Conservation (phyloP, 2,329 filamentous ascomycete genomes). For the Trichoderma guizhouense region DNA sequence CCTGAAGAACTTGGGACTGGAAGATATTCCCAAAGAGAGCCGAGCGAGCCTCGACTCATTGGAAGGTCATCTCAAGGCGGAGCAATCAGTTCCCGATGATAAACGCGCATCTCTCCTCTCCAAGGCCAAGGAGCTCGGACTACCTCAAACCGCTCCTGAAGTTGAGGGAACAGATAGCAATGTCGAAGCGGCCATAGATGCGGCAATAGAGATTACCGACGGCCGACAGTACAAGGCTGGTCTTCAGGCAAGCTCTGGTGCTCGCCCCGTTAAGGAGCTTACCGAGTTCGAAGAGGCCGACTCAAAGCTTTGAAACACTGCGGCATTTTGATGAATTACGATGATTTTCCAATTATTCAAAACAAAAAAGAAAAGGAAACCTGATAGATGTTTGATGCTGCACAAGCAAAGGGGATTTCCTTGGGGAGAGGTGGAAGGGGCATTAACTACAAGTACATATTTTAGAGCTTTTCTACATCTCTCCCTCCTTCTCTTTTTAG, state of each 20-base stretch:
- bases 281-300: constrained; percentile 83
- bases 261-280: constrained; percentile 69
- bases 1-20: constrained; percentile 35
- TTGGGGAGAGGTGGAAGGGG: background rate
- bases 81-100: constrained; percentile 46
- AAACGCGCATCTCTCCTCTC: constrained; percentile 49
- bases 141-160: constrained; percentile 34
- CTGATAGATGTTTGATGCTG: constrained; percentile 18
- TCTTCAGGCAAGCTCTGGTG: constrained; percentile 68
- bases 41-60: constrained; percentile 50
- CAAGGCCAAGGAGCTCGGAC: constrained; percentile 42
- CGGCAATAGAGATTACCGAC: constrained; percentile 65
- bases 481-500: background rate
- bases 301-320: constrained; percentile 62
- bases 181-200: constrained; percentile 39
- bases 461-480: background rate
- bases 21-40: constrained; percentile 40
- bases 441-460: background rate
- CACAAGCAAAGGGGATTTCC: constrained; percentile 16
- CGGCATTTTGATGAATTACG: constrained; percentile 2
- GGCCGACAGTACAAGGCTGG: constrained; percentile 77
- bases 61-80: constrained; percentile 47
- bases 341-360: constrained; percentile 7
- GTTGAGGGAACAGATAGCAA: constrained; percentile 36
- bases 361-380: background rate